Base-by-base conservation (phyloP, 345 rosid species). In the Eucalyptus sp. region DNA sequence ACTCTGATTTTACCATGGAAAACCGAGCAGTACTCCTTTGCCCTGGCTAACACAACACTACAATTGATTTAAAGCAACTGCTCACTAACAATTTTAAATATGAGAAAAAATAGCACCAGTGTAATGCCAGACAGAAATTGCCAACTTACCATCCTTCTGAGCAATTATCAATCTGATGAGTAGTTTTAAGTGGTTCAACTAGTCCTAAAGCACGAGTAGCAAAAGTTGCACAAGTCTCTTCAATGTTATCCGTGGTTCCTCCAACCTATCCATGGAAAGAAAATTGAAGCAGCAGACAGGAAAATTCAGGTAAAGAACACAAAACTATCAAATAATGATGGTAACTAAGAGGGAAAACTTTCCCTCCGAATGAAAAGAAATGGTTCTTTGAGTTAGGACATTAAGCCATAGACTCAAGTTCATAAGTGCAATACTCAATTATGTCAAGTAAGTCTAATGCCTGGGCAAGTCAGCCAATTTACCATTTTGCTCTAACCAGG, bases 91-190 rank as follows among this genome's bases (percentile, higher is more conserved):
- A 62, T 13, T 43, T 50, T 37, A 24, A 52, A 6, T 37, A 86
- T 12, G 31, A 46, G 3, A 81, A 89, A 49, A 49, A 87, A 13
- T 43, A 88, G 48, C 56, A 31, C 44, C 62, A 85, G 79, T 88
- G 66, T 10, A 56, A 20, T 64, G 33, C 33, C 80, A 27, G 49
- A 86, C 25, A n/a, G 37, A 56, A 60, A 83, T 87, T 33, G 27
- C 87, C 56, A 86, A 29, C 54, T 86, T 94, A 97, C 99, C 99
- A 97, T 92, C 99, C 99, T 92, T 96, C 99, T 80, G 99, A 94
- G 93, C 99, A 97, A 86, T 97, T 97, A 93, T 96, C 99, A 88
- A 97, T 97, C 92, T 97, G 98, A 94, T 97, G 99, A 64, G 99
- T 97, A 86, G 99, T 96, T 90, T 88, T 91, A 90, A 97, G 89